Evolutionary conservation across 257 asterid species (phyloP).

Genomic region (Hygrophila difformis): DNA sequence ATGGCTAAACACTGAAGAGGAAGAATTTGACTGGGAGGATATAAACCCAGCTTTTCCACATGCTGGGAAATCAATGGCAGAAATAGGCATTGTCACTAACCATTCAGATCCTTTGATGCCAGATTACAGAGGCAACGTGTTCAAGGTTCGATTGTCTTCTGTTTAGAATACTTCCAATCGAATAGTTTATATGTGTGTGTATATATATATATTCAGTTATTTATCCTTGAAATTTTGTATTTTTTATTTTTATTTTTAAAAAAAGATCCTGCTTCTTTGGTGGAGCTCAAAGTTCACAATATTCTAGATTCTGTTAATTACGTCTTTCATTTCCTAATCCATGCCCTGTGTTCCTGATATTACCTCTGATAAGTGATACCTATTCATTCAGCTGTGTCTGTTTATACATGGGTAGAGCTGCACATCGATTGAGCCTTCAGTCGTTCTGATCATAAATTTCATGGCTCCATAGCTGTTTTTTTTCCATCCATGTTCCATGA

Average conservation of each 20-base stretch:
- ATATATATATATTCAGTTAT: conserved; percentile 13
- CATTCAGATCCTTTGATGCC: conserved; percentile 30
- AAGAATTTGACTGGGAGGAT: conserved; percentile 93
- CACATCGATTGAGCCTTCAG: conserved; percentile 2
- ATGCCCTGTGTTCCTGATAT: conserved; percentile 1
- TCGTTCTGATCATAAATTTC: conserved; percentile 2
- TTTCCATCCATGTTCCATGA: no score
- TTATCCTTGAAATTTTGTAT: conserved; percentile 3
- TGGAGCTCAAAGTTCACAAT: conserved; percentile 7
- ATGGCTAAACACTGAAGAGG: conserved; percentile 94
- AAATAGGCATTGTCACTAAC: conserved; percentile 27
- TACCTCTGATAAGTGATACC: neutral
- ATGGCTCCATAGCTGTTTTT: neutral
- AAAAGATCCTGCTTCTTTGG: conserved; percentile 8
- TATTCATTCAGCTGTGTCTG: conserved; percentile 4
- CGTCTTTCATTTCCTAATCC: neutral
- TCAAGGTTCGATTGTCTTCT: conserved; percentile 27
- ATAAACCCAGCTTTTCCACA: conserved; percentile 61
- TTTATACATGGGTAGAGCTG: neutral
- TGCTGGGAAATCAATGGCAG: conserved; percentile 34
- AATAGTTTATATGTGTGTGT: no score
- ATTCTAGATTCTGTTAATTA: conserved; percentile 4
- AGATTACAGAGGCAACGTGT: conserved; percentile 34
- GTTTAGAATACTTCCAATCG: conserved; percentile 26
- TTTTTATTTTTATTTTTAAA: no score